These are phyloP conservation scores for Allantophomopsis cytisporea DNA, from an alignment of 2,329 filamentous ascomycete species.

Conservation along the genomic window DNA sequence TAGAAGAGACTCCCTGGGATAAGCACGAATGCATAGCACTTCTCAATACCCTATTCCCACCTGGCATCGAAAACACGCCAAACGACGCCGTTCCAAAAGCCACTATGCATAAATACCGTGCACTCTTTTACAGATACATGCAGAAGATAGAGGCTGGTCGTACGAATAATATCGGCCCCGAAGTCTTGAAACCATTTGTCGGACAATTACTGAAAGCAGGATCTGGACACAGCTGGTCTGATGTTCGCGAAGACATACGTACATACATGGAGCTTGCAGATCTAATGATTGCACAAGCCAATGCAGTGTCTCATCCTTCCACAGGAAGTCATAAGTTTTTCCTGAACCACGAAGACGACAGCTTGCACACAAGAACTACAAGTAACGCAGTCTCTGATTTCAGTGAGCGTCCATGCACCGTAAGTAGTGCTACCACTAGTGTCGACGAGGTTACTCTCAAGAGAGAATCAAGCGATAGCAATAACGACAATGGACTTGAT, in stretches of 20 bases:
- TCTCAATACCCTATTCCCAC: slow-evolving; percentile 17
- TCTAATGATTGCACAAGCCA: slow-evolving; percentile 12
- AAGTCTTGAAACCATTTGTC: slow-evolving; percentile 7
- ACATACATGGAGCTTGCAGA: slow-evolving; percentile 9
- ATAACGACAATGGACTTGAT: no score
- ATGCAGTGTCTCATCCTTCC: background rate
- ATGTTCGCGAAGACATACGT: slow-evolving; percentile 6
- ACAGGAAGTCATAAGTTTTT: no score
- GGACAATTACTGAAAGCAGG: slow-evolving; percentile 4
- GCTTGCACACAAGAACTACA: background rate
- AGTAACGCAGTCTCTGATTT: background rate
- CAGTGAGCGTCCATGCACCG: background rate
- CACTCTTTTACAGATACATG: slow-evolving; percentile 11
- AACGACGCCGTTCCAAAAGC: slow-evolving; percentile 8
- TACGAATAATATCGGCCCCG: slow-evolving; percentile 1
- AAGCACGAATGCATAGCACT: slow-evolving; percentile 12
- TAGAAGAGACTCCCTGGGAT: slow-evolving; percentile 7
- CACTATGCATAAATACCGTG: slow-evolving; percentile 9
- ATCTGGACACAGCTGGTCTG: slow-evolving; percentile 9
- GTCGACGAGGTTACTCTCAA: slow-evolving; percentile 1
- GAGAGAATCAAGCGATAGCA: background rate
- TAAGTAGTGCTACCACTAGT: slow-evolving; percentile 1
- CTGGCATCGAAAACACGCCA: slow-evolving; percentile 9
- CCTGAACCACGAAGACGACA: no score
- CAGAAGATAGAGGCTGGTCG: slow-evolving; percentile 4